phyloP scores from a whole-genome alignment of 306 rosid species.

The Malus orientalis region DNA sequence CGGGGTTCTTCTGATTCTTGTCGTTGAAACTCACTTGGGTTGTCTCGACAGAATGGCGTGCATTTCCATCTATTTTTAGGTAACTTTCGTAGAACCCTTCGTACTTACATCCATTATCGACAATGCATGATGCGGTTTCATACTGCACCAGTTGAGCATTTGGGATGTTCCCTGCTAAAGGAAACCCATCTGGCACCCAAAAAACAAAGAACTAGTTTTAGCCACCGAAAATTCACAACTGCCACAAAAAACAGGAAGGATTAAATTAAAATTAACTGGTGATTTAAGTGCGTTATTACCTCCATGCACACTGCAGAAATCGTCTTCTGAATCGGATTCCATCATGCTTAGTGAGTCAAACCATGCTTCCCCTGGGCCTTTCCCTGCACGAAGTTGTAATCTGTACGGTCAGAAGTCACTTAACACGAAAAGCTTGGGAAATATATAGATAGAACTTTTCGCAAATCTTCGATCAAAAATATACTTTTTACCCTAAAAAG shows the following conservation, averaged over 20 bases:
- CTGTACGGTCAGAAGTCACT: background rate
- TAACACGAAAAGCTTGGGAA: too few relatives aligned
- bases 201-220: constrained; percentile 2
- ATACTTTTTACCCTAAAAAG: too few relatives aligned
- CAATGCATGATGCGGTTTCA: constrained; percentile 58
- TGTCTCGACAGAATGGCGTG: constrained; percentile 33
- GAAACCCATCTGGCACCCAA: constrained; percentile 56
- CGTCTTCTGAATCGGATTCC: constrained; percentile 87
- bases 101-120: constrained; percentile 47
- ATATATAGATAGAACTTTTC: background rate
- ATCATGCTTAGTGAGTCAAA: constrained; percentile 72
- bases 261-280: background rate
- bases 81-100: constrained; percentile 74
- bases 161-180: constrained; percentile 34
- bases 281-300: constrained; percentile 34
- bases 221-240: background rate
- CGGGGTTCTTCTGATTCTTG: constrained; percentile 41
- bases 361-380: constrained; percentile 77
- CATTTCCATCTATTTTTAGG: constrained; percentile 53
- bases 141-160: constrained; percentile 59
- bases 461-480: background rate
- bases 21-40: constrained; percentile 43
- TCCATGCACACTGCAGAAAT: constrained; percentile 79
- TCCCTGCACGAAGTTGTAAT: constrained; percentile 24
- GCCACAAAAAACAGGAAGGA: background rate